A percentile compares a stretch with the other conserved stretches of the same genome.
Evolutionary conservation across 1,139 yeast species (phyloP).

Genomic region (Eremothecium sinecaudum): DNA sequence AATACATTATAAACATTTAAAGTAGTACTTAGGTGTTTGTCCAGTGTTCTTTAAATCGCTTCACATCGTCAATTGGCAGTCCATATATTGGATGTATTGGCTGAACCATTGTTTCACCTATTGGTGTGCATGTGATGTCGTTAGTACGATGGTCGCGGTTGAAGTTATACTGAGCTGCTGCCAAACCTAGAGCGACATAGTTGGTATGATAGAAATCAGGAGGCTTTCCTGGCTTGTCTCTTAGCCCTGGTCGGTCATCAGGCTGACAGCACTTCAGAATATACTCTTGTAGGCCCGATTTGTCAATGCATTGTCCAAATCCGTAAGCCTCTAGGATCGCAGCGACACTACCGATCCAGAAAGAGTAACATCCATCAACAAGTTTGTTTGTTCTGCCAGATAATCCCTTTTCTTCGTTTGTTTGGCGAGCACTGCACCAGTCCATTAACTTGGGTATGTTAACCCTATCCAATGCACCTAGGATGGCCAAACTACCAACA

Average conservation of each 20-base stretch:
- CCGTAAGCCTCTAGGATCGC: conserved; percentile 40
- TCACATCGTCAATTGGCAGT: conserved; percentile 34
- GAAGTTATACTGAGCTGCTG: conserved; percentile 54
- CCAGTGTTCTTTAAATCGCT: conserved; percentile 15
- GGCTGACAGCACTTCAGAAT: conserved; percentile 68
- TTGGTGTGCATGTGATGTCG: conserved; percentile 21
- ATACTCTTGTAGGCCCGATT: conserved; percentile 53
- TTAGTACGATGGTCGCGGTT: conserved; percentile 21
- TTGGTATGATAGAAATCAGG: conserved; percentile 91
- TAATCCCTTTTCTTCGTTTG: conserved; percentile 69
- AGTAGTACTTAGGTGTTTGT: too few species aligned
- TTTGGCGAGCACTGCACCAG: conserved; percentile 71
- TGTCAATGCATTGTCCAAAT: conserved; percentile 36
- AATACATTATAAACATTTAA: too few species aligned
- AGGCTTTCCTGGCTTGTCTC: conserved; percentile 76
- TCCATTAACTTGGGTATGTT: conserved; percentile 38
- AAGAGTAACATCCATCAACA: conserved; percentile 93
- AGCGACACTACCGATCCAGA: conserved; percentile 86
- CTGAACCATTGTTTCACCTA: conserved; percentile 18
- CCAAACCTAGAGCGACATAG: conserved; percentile 69
- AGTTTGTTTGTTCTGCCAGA: conserved; percentile 86
- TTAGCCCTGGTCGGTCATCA: conserved; percentile 55
- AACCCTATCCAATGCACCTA: conserved; percentile 25
- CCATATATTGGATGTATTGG: conserved; percentile 60
- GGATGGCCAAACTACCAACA: conserved; percentile 52